phyloP scores from a whole-genome alignment of 78 protist species.

The Andalucia godoyi region DNA sequence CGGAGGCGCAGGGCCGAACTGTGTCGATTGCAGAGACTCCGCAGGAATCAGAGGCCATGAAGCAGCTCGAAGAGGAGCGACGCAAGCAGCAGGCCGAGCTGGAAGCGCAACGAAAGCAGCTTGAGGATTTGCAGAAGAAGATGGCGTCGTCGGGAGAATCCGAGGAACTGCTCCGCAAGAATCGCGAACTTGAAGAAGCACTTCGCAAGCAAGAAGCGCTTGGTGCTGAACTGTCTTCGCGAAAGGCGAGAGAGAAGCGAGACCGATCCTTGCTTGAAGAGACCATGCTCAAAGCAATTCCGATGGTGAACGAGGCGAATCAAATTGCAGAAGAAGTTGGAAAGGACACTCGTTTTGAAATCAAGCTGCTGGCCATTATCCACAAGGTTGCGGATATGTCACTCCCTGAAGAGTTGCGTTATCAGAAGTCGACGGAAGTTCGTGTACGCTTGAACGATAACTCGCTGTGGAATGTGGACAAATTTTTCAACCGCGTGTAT shows the following conservation, averaged over 20 bases:
- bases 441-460: neutral
- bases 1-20: neutral
- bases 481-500: constrained; percentile 16
- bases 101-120: neutral
- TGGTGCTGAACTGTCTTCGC: no score
- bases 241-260: no score
- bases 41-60: neutral
- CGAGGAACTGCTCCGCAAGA: no score
- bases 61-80: neutral
- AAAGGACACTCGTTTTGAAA: neutral
- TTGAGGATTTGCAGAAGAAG: neutral
- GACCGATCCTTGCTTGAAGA: neutral
- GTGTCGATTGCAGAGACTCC: neutral
- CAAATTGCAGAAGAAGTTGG: neutral
- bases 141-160: no score
- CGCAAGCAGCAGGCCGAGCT: neutral
- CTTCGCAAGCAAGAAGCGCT: no score
- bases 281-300: neutral
- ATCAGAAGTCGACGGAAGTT: neutral
- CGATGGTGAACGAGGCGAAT: constrained; percentile 2
- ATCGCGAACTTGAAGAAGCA: no score
- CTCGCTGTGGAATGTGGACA: neutral
- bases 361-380: neutral
- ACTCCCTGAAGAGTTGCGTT: neutral
- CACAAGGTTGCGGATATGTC: neutral